Percentiles rank a stretch among this genome's conserved stretches.
Evolutionary conservation across 768 basidiomycete species (phyloP).

Genomic region (Lactarius akahatsu): DNA sequence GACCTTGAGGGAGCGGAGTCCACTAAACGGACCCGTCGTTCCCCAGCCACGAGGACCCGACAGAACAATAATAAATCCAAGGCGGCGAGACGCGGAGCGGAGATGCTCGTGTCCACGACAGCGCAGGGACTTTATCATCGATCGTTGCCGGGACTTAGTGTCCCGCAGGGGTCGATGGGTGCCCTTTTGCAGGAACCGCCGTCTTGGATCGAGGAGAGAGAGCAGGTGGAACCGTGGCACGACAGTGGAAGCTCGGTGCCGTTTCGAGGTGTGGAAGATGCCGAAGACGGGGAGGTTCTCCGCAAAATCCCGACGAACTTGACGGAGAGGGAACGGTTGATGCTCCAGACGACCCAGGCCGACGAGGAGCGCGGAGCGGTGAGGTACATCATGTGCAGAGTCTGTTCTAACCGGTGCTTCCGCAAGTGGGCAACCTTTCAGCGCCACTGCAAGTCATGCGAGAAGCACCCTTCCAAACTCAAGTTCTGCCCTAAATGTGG

Average conservation of each 20-base stretch:
- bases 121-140: background rate
- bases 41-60: background rate
- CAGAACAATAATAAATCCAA: background rate
- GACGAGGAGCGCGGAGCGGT: background rate
- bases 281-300: background rate
- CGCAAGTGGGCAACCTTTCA: background rate
- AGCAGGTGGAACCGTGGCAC: background rate
- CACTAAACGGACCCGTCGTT: background rate
- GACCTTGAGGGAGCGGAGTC: background rate
- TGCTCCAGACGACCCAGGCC: background rate
- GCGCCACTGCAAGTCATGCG: background rate
- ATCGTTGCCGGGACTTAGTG: background rate
- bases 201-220: background rate
- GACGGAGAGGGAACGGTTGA: background rate
- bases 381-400: background rate
- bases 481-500: background rate
- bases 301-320: background rate
- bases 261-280: background rate
- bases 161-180: background rate
- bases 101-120: background rate
- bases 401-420: background rate
- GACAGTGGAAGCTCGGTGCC: background rate
- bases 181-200: background rate
- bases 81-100: background rate
- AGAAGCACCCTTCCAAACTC: background rate